These are phyloP conservation scores for Trypanosomatidae sp. DNA, from an alignment of 208 protist species.

Conservation along the genomic window DNA sequence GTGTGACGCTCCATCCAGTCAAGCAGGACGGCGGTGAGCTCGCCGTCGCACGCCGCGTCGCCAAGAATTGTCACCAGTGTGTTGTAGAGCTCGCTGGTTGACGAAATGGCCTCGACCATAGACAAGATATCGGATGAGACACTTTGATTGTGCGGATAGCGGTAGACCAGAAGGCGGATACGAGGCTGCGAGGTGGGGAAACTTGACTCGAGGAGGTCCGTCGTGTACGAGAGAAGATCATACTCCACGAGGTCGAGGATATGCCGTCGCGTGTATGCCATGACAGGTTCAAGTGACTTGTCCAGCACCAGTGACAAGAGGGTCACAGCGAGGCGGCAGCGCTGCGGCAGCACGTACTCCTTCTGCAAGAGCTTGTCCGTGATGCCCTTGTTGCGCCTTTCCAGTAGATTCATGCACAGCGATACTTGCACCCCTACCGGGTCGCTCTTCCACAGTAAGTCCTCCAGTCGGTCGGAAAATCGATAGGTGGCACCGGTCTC, in stretches of 20 bases:
- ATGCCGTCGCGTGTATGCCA: conserved; percentile 43
- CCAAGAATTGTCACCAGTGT: conserved; percentile 39
- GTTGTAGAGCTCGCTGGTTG: conserved; percentile 24
- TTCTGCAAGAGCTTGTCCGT: conserved; percentile 32
- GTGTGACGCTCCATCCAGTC: conserved; percentile 70
- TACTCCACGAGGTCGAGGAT: conserved; percentile 39
- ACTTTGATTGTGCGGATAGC: conserved; percentile 35
- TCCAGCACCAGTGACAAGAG: conserved; percentile 37
- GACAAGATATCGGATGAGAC: conserved; percentile 29
- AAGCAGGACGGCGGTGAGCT: conserved; percentile 41
- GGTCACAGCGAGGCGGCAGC: conserved; percentile 39
- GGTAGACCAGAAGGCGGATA: conserved; percentile 47
- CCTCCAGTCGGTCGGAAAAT: conserved; percentile 32
- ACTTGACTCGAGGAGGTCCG: conserved; percentile 38
- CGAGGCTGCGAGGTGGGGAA: conserved; percentile 45
- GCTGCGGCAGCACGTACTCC: conserved; percentile 31
- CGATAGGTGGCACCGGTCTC: conserved; percentile 14
- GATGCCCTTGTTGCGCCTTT: conserved; percentile 16
- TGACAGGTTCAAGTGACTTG: conserved; percentile 27
- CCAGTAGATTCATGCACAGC: conserved; percentile 52
- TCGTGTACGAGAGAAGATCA: conserved; percentile 38
- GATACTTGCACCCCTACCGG: conserved; percentile 27
- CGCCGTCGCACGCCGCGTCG: conserved; percentile 30
- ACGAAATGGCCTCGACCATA: conserved; percentile 28
- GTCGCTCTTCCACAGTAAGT: conserved; percentile 42